Conservation (phyloP, 805 yeast species). For the Lipomyces oligophaga region DNA sequence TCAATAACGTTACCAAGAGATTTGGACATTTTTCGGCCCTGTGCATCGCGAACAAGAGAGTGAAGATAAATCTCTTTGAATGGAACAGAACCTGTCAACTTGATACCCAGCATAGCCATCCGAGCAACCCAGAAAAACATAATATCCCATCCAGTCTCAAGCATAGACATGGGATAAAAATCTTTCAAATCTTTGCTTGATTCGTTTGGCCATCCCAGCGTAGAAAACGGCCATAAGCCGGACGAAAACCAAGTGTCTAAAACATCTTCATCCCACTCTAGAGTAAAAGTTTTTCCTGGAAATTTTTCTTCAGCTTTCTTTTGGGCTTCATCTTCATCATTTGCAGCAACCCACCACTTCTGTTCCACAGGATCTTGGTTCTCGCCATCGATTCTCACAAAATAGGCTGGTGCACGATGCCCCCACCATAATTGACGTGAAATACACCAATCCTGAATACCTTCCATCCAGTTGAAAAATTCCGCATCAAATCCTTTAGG, state of each 20-base stretch:
- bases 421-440: constrained; percentile 96
- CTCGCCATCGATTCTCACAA: constrained; percentile 70
- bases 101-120: constrained; percentile 88
- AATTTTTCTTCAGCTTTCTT: constrained; percentile 72
- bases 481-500: constrained; percentile 92
- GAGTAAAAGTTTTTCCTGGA: constrained; percentile 62
- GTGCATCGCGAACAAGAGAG: constrained; percentile 97
- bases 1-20: constrained; percentile 95
- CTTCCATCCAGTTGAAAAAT: constrained; percentile 91
- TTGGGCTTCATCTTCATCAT: constrained; percentile 76
- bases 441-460: constrained; percentile 98
- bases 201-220: constrained; percentile 87
- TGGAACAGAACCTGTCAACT: constrained; percentile 86
- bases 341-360: constrained; percentile 87
- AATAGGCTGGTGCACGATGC: constrained; percentile 95
- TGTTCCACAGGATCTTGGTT: constrained; percentile 60
- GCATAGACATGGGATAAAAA: constrained; percentile 87
- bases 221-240: constrained; percentile 96
- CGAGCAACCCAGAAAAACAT: constrained; percentile 98
- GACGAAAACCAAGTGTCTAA: constrained; percentile 98
- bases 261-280: constrained; percentile 96
- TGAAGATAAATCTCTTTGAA: constrained; percentile 97
- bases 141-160: constrained; percentile 99
- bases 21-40: constrained; percentile 98
- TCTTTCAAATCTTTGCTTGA: constrained; percentile 63